These are phyloP conservation scores for Colletotrichum musicola DNA, from an alignment of 2,329 filamentous ascomycete species.

Conservation along the genomic window DNA sequence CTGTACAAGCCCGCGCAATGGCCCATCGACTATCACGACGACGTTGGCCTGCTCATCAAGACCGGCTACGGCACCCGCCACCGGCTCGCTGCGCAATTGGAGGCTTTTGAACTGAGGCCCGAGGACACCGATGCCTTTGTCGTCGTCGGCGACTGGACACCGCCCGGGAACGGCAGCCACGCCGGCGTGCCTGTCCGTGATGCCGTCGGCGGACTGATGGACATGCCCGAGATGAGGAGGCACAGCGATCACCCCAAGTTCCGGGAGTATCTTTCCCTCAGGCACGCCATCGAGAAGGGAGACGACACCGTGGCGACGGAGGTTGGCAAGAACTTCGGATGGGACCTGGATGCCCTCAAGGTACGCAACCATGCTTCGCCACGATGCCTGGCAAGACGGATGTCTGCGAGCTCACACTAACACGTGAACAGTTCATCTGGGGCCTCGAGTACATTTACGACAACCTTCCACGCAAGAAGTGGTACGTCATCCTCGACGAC, in stretches of 20 bases:
- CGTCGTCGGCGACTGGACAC: constrained; percentile 65
- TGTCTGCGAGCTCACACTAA: not conserved
- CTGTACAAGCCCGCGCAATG: constrained; percentile 54
- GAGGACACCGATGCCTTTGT: constrained; percentile 57
- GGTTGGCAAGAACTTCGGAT: constrained; percentile 56
- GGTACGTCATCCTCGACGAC: constrained; percentile 70
- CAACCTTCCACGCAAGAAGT: constrained; percentile 66
- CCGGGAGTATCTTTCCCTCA: constrained; percentile 56
- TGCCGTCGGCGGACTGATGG: constrained; percentile 51
- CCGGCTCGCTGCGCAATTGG: constrained; percentile 60
- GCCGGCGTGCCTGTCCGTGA: constrained; percentile 55
- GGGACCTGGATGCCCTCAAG: constrained; percentile 65
- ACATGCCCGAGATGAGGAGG: constrained; percentile 49
- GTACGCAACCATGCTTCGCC: constrained; percentile 44
- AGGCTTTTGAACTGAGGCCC: constrained; percentile 56
- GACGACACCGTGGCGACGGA: constrained; percentile 53
- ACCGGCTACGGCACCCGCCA: constrained; percentile 67
- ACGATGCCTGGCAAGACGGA: too few relatives aligned
- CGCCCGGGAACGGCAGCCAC: constrained; percentile 48
- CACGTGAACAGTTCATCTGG: constrained; percentile 61
- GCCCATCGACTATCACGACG: constrained; percentile 58
- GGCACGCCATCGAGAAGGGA: constrained; percentile 52
- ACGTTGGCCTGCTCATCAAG: constrained; percentile 66
- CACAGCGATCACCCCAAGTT: constrained; percentile 49
- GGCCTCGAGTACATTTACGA: constrained; percentile 66